phyloP scores from a whole-genome alignment of 306 rosid species.

The Nissolia schottii region DNA sequence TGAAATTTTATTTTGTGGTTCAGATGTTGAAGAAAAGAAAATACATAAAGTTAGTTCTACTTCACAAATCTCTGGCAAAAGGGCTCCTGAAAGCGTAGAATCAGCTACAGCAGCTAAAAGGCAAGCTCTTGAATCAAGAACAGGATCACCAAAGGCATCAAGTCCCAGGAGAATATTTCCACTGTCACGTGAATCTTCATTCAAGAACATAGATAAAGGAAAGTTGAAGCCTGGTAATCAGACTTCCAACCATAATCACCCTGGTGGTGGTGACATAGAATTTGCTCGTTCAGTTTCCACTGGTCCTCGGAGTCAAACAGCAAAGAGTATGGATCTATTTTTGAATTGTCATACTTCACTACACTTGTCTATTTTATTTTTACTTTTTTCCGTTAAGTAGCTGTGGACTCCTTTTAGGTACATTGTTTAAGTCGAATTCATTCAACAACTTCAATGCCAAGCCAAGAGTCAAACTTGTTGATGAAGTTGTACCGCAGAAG shows the following conservation, averaged over 20 bases:
- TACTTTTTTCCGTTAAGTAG: not conserved
- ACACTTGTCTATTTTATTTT: not conserved
- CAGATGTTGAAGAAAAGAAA: slow-evolving; percentile 41
- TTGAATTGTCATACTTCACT: not conserved
- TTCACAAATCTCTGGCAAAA: slow-evolving; percentile 54
- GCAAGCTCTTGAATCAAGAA: slow-evolving; percentile 59
- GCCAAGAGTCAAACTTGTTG: slow-evolving; percentile 60
- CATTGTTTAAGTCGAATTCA: slow-evolving; percentile 67
- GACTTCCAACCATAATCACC: slow-evolving; percentile 34
- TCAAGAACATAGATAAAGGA: slow-evolving; percentile 59
- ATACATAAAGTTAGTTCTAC: slow-evolving; percentile 34
- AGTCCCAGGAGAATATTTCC: slow-evolving; percentile 50
- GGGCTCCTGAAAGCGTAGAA: slow-evolving; percentile 53
- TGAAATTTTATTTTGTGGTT: slow-evolving; percentile 24
- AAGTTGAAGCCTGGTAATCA: slow-evolving; percentile 45
- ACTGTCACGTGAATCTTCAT: slow-evolving; percentile 60
- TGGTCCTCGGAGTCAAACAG: slow-evolving; percentile 40
- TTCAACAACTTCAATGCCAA: slow-evolving; percentile 56
- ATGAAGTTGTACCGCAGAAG: slow-evolving; percentile 61
- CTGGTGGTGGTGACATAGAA: slow-evolving; percentile 35
- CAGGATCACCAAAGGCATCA: slow-evolving; percentile 64
- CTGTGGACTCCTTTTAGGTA: slow-evolving; percentile 39
- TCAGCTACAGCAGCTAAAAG: slow-evolving; percentile 50
- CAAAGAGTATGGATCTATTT: slow-evolving; percentile 42
- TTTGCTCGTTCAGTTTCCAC: slow-evolving; percentile 39